phyloP scores from a whole-genome alignment of 768 basidiomycete genomes.

The Lactarius quietus region DNA sequence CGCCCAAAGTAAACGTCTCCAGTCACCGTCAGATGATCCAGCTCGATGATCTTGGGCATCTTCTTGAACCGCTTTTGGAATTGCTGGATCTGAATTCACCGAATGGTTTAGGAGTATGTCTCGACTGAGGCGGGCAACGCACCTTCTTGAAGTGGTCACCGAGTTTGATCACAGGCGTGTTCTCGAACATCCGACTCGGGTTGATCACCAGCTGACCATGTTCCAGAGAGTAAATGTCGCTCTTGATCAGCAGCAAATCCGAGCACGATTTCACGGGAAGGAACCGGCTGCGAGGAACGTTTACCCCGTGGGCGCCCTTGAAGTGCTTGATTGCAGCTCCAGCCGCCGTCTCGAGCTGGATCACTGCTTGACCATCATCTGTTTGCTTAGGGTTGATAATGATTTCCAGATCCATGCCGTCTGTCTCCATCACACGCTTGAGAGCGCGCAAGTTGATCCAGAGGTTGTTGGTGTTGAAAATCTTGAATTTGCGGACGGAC shows the following conservation, averaged over 20 bases:
- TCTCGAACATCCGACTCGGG: slow-evolving; percentile 52
- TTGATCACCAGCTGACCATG: slow-evolving; percentile 68
- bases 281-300: slow-evolving; percentile 71
- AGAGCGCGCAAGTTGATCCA: slow-evolving; percentile 58
- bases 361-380: slow-evolving; percentile 65
- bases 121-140: slow-evolving; percentile 1
- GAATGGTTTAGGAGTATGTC: not conserved
- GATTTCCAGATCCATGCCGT: slow-evolving; percentile 71
- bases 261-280: slow-evolving; percentile 64
- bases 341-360: slow-evolving; percentile 77
- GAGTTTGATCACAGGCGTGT: slow-evolving; percentile 71
- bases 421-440: slow-evolving; percentile 69
- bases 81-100: slow-evolving; percentile 41
- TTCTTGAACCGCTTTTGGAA: slow-evolving; percentile 77
- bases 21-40: slow-evolving; percentile 71
- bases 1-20: slow-evolving; percentile 67
- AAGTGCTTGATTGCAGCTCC: slow-evolving; percentile 76
- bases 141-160: slow-evolving; percentile 78
- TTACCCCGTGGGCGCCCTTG: slow-evolving; percentile 62
- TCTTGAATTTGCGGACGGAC: slow-evolving; percentile 74
- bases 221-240: slow-evolving; percentile 64
- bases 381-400: slow-evolving; percentile 71
- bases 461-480: slow-evolving; percentile 72
- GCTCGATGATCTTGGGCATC: slow-evolving; percentile 68
- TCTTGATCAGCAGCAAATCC: slow-evolving; percentile 62